A percentile compares a stretch with the other conserved stretches of the same genome.
Evolutionary conservation across 441 rosid genomes (phyloP).

Genomic region (Eutrema salsugineum): DNA sequence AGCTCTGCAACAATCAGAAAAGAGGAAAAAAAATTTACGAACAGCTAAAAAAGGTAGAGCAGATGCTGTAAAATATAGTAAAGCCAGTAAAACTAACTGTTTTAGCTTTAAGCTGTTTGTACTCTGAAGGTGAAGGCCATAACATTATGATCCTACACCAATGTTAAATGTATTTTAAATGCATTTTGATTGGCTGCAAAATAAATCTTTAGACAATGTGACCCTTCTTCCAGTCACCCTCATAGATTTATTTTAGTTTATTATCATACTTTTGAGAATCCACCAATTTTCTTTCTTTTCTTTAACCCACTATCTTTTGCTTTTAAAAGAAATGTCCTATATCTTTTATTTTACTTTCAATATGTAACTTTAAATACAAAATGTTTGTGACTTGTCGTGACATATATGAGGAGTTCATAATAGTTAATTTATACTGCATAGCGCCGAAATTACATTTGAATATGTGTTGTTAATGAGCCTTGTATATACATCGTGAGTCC

Average conservation of each 20-base stretch:
- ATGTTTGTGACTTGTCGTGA: neutral
- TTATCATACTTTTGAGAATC: constrained; percentile 1
- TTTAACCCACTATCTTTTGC: neutral
- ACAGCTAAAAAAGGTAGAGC: neutral
- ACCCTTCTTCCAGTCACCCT: neutral
- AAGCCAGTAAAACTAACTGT: neutral
- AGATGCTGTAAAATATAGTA: neutral
- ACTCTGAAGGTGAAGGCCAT: neutral
- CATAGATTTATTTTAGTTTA: neutral
- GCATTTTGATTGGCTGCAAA: neutral
- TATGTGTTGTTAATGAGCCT: neutral
- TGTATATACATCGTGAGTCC: neutral
- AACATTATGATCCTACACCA: too few species aligned
- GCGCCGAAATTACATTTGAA: neutral
- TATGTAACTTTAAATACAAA: too few species aligned
- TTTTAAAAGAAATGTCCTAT: too few species aligned
- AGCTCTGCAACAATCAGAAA: neutral
- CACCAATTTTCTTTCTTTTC: neutral
- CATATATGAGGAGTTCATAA: neutral
- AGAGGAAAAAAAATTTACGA: neutral
- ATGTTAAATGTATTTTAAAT: too few species aligned
- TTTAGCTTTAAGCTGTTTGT: neutral
- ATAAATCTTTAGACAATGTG: neutral
- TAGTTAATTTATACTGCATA: neutral
- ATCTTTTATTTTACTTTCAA: too few species aligned